phyloP scores from a whole-genome alignment of 352 stramenopile genomes.

The Pythium sp. region DNA sequence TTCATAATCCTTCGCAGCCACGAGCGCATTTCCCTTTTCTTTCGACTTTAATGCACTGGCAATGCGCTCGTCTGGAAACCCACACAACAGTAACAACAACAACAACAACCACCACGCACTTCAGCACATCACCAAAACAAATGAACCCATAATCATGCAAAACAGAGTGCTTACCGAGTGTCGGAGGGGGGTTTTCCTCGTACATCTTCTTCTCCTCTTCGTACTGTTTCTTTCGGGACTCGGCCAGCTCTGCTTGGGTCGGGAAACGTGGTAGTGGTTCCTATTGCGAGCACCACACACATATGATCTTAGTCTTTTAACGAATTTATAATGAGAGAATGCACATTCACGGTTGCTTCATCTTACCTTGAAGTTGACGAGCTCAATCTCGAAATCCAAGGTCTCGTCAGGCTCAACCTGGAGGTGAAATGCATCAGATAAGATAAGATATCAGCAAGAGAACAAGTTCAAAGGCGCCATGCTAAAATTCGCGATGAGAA shows the following conservation, averaged over 20 bases:
- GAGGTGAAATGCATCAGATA: background rate
- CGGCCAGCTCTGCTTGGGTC: slow-evolving; percentile 75
- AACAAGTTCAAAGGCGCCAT: background rate
- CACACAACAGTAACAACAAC: background rate
- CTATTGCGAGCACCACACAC: slow-evolving; percentile 19
- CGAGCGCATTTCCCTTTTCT: slow-evolving; percentile 72
- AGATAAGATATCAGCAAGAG: background rate
- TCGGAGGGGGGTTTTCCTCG: slow-evolving; percentile 80
- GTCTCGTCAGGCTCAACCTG: slow-evolving; percentile 81
- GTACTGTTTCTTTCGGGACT: slow-evolving; percentile 77
- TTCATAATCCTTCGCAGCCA: slow-evolving; percentile 68
- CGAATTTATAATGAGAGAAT: background rate
- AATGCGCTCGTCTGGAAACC: slow-evolving; percentile 61
- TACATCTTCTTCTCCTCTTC: slow-evolving; percentile 85
- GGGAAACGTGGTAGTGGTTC: slow-evolving; percentile 80
- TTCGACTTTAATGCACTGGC: slow-evolving; percentile 68
- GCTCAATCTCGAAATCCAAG: slow-evolving; percentile 86
- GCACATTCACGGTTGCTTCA: background rate
- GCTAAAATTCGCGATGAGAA: background rate
- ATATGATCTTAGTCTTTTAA: background rate
- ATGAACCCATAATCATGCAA: background rate
- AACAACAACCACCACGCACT: background rate
- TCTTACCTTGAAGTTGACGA: slow-evolving; percentile 68
- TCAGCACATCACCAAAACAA: background rate
- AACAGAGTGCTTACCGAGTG: slow-evolving; percentile 40